Evolutionary conservation across 805 yeast species (phyloP).

Genomic region (Yamadazyma ubonensis): DNA sequence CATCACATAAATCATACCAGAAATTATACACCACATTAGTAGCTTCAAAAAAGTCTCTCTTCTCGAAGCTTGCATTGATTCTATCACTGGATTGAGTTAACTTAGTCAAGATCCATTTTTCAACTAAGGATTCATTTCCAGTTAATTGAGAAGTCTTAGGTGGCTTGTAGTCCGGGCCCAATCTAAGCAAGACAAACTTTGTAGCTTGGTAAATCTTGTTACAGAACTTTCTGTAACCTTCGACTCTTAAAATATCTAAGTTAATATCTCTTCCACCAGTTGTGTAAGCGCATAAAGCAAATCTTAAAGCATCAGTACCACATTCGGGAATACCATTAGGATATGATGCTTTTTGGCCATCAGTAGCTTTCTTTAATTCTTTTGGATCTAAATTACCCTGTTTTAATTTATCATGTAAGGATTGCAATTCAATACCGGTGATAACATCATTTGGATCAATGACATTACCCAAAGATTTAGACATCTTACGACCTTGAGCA

Average conservation of each 20-base stretch:
- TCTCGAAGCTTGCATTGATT: slow-evolving; percentile 67
- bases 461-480: slow-evolving; percentile 95
- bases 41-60: slow-evolving; percentile 84
- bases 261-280: slow-evolving; percentile 99
- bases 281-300: slow-evolving; percentile 96
- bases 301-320: slow-evolving; percentile 98
- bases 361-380: slow-evolving; percentile 82
- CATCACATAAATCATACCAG: slow-evolving; percentile 97
- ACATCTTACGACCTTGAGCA: slow-evolving; percentile 99
- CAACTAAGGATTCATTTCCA: slow-evolving; percentile 88
- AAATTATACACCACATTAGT: slow-evolving; percentile 86
- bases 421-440: slow-evolving; percentile 76
- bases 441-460: slow-evolving; percentile 95
- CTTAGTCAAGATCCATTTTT: slow-evolving; percentile 93
- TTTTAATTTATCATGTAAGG: slow-evolving; percentile 71
- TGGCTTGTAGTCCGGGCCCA: slow-evolving; percentile 86
- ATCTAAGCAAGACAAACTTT: slow-evolving; percentile 88
- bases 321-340: slow-evolving; percentile 99
- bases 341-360: slow-evolving; percentile 85
- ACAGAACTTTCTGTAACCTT: slow-evolving; percentile 99
- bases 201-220: slow-evolving; percentile 99
- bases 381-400: slow-evolving; percentile 85
- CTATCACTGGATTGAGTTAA: slow-evolving; percentile 66
- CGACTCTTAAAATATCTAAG: slow-evolving; percentile 92
- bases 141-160: slow-evolving; percentile 61